Evolutionary conservation across 306 rosid species (phyloP).

Genomic region (Geum urbanum): DNA sequence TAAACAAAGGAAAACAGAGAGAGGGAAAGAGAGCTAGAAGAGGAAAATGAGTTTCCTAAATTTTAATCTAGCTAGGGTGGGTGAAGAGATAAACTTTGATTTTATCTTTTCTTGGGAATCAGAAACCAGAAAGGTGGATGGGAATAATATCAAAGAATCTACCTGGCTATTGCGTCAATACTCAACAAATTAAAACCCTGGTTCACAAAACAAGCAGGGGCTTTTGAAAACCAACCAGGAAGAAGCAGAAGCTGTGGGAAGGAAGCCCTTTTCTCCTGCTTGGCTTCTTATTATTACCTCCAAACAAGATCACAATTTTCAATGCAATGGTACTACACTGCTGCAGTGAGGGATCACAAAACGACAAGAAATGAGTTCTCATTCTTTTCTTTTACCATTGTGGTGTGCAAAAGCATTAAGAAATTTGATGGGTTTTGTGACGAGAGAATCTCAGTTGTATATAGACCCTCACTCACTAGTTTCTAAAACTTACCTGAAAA

Average conservation of each 20-base stretch:
- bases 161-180: constrained; percentile 48
- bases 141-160: constrained; percentile 72
- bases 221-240: constrained; percentile 37
- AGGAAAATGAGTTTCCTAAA: neutral
- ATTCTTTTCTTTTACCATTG: neutral
- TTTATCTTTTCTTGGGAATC: constrained; percentile 45
- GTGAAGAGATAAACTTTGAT: constrained; percentile 32
- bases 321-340: constrained; percentile 20
- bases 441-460: constrained; percentile 43
- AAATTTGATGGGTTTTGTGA: constrained; percentile 39
- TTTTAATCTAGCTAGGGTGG: neutral
- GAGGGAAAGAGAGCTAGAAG: constrained; percentile 30
- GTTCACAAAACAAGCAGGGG: constrained; percentile 31
- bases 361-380: neutral
- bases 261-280: neutral
- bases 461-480: neutral
- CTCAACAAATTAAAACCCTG: constrained; percentile 1
- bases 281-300: constrained; percentile 32
- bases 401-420: constrained; percentile 7
- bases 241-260: constrained; percentile 31
- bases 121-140: constrained; percentile 52
- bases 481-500: constrained; percentile 20
- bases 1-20: constrained; percentile 8
- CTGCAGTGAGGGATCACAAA: constrained; percentile 7
- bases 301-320: constrained; percentile 58